These are phyloP conservation scores for Rhynchospora breviuscula DNA, from an alignment of 176 grass and related monocot species.

Conservation along the genomic window DNA sequence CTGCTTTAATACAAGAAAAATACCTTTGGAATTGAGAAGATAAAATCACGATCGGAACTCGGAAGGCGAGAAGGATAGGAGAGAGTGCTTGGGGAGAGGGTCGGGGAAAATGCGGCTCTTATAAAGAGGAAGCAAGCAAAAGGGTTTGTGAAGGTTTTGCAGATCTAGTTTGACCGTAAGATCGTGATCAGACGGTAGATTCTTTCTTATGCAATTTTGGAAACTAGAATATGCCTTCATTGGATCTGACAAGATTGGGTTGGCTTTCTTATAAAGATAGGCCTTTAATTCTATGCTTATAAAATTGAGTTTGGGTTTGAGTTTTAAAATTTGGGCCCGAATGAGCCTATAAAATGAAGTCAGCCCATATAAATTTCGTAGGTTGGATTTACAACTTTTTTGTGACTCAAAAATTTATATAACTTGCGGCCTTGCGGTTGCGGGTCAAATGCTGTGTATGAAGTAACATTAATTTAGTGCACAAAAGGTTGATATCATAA, in stretches of 20 bases:
- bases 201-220: background rate
- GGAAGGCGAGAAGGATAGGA: background rate
- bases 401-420: too few relatives aligned
- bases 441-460: too few relatives aligned
- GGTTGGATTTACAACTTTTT: too few relatives aligned
- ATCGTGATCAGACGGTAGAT: background rate
- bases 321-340: too few relatives aligned
- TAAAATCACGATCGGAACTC: background rate
- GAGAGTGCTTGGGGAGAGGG: background rate
- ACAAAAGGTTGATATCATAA: too few relatives aligned
- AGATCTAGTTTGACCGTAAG: background rate
- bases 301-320: background rate
- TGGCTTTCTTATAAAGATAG: background rate
- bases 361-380: too few relatives aligned
- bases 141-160: slow-evolving; percentile 15
- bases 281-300: background rate
- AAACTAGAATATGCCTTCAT: slow-evolving; percentile 9
- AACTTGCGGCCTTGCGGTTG: too few relatives aligned
- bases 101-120: background rate
- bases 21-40: background rate
- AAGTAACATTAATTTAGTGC: too few relatives aligned
- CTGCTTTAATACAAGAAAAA: background rate
- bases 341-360: too few relatives aligned
- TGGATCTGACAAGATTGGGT: background rate
- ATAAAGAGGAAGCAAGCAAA: background rate